Base-by-base conservation (phyloP, 202 grass and related monocot species). In the Hordeum pubiflorum region DNA sequence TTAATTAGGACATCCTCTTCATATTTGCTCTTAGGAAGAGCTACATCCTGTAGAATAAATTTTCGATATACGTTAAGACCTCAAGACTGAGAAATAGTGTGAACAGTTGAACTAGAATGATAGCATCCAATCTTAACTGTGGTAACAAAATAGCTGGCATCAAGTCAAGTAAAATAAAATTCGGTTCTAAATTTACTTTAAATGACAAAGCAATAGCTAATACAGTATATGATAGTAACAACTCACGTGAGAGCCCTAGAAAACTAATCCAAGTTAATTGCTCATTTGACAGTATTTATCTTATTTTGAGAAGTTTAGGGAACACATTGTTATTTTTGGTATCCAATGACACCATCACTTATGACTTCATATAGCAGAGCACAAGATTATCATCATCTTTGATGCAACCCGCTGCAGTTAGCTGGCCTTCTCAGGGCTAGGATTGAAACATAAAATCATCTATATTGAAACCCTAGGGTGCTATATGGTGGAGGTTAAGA, bases 1-100 rank as follows among this genome's bases (percentile, higher is more conserved):
- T 99, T 99, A 67, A 95, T 94, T 56, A 79, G 90, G 10, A 93
- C 81, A 59, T 98, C 92, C 70, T 98, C 96, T 88, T 99, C 92
- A 10, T 99, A 99, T 75, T 93, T 99, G 85, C 92, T 99, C 58
- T 86, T 95, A 24, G 96, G 96, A 73, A 99, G 88, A 24, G 90
- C 58, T 27, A 89, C 63, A 74, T 98, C 95, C 95, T 98, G 73
- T 46, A 75, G n/a, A 77, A 78, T 11, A 69, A 75, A 63, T 27
- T 64, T 39, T 11, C 0, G 2, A 24, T 14, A 61, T 6, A 36
- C 2, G 27, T 63, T 58, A 81, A 81, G 62, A 37, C 54, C 4
- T 84, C 36, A 50, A 66, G 26, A 68, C 26, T 12, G 27, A 73
- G 7, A 68, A 26, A 68, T 63, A 66, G 57, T 55, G 39, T 58